phyloP scores from a whole-genome alignment of 2,329 filamentous ascomycete species.

The Thelonectria rubi region DNA sequence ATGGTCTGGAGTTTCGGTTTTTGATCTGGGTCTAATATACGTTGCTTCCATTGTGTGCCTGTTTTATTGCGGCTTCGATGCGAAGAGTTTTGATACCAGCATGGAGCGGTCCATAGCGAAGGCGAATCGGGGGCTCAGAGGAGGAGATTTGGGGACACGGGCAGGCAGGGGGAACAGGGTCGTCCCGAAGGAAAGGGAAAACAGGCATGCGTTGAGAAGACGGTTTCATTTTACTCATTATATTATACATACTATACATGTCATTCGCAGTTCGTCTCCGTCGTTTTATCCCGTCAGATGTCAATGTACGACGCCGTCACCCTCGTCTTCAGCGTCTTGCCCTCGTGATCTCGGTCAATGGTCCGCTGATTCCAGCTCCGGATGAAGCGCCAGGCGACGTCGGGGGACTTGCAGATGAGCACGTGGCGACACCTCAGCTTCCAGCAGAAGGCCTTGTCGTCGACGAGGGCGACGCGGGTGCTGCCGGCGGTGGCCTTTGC shows the following conservation, averaged over 20 bases:
- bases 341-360: slow-evolving; percentile 33
- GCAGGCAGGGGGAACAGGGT: not conserved
- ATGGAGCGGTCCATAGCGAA: slow-evolving; percentile 11
- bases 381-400: slow-evolving; percentile 52
- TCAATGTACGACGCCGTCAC: slow-evolving; percentile 47
- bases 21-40: slow-evolving; percentile 56
- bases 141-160: not conserved
- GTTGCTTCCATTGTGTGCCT: slow-evolving; percentile 42
- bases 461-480: slow-evolving; percentile 16
- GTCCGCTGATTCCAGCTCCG: slow-evolving; percentile 53
- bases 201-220: slow-evolving; percentile 8
- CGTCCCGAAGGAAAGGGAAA: not conserved
- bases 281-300: slow-evolving; percentile 39
- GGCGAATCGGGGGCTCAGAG: not conserved
- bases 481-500: slow-evolving; percentile 3
- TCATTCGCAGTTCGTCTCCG: slow-evolving; percentile 9
- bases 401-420: slow-evolving; percentile 44
- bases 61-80: slow-evolving; percentile 27
- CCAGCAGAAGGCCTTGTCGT: slow-evolving; percentile 30
- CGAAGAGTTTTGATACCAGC: slow-evolving; percentile 23
- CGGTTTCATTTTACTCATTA: slow-evolving; percentile 15
- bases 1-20: slow-evolving; percentile 59
- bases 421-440: slow-evolving; percentile 45
- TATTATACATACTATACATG: slow-evolving; percentile 8
- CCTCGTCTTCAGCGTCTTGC: slow-evolving; percentile 29